These are phyloP conservation scores for Neurospora crassa DNA, from an alignment of 2,329 filamentous ascomycete species.

Conservation along the genomic window DNA sequence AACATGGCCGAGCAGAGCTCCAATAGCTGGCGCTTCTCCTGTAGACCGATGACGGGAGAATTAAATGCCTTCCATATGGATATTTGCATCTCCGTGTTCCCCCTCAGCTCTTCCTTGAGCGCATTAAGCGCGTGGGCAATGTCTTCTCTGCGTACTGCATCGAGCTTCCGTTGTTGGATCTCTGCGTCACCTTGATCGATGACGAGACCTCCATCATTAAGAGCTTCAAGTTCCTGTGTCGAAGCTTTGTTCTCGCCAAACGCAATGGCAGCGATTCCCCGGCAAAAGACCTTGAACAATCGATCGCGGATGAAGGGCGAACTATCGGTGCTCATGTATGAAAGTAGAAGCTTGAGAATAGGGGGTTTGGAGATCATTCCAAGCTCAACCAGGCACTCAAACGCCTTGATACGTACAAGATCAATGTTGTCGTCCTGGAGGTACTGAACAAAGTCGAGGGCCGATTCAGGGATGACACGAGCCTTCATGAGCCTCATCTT, in stretches of 20 bases:
- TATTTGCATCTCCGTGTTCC: constrained; percentile 33
- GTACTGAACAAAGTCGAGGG: constrained; percentile 52
- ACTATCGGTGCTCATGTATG: constrained; percentile 49
- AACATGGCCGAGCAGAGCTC: constrained; percentile 43
- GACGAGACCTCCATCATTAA: constrained; percentile 32
- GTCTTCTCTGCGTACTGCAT: constrained; percentile 37
- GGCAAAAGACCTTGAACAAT: constrained; percentile 49
- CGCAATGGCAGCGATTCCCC: constrained; percentile 53
- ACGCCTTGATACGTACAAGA: constrained; percentile 55
- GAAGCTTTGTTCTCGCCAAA: constrained; percentile 45
- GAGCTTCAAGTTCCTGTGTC: constrained; percentile 18
- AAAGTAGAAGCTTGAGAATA: constrained; percentile 48
- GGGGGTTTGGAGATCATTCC: constrained; percentile 46
- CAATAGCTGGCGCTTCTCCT: constrained; percentile 40
- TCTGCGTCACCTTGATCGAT: constrained; percentile 35
- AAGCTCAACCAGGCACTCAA: constrained; percentile 54
- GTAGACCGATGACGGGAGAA: constrained; percentile 35
- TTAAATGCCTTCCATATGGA: constrained; percentile 40
- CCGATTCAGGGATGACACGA: constrained; percentile 44
- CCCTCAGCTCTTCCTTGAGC: constrained; percentile 37
- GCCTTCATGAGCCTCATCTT: constrained; percentile 55
- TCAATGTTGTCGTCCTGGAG: constrained; percentile 55
- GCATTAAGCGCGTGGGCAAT: constrained; percentile 37
- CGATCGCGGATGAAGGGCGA: constrained; percentile 54
- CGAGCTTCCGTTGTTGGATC: constrained; percentile 34